Base-by-base conservation (phyloP, 108 stramenopile species). In the Fragilariopsis cylindrus region DNA sequence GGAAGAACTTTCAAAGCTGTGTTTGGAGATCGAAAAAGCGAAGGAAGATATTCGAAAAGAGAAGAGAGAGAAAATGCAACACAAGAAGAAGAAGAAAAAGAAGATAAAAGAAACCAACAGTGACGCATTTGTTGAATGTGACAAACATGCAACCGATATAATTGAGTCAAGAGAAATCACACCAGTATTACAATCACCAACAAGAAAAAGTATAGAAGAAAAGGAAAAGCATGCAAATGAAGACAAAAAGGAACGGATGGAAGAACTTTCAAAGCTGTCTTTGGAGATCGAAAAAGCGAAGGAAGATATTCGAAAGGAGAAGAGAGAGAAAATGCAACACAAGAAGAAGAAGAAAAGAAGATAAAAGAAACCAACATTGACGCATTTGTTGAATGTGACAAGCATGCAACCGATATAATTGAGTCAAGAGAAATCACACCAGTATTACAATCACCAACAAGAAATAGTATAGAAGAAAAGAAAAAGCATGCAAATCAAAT, bases 181-280 rank as follows among this genome's bases (percentile, higher is more conserved):
- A 65, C 11, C 3, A 40, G 12, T 46, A 45, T 4, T 15, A 21
- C 21, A 21, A 21, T 21, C 21, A 21, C 21, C 21, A 21, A 21
- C 21, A 21, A 21, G 21, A 21, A 21, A 21, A 21, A 21, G 21
- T 21, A 1, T 1, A 5, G 5, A 19, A 19, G 55, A 19, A 56
- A 56, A 56, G 6, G 55, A 4, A 4, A 8, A 55, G 8, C 18
- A 55, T 55, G 55, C 55, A 1, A 55, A 19, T 18, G 47, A 46
- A 4, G 65, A 65, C 43, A 65, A 65, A 65, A 42, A 48, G 18
- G 47, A 65, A 65, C 65, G 65, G 19, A 13, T 13, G n/a, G 65
- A 46, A 46, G 65, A 65, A 19, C 65, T 65, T 13, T 46, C 65
- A 11, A 65, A 65, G 44, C 5, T 65, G 4, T 65, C 1, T 48